Percentiles rank a stretch among this genome's conserved stretches.
phyloP scores from a whole-genome alignment of 2,329 filamentous ascomycete species.

The Neobulgaria alba region DNA sequence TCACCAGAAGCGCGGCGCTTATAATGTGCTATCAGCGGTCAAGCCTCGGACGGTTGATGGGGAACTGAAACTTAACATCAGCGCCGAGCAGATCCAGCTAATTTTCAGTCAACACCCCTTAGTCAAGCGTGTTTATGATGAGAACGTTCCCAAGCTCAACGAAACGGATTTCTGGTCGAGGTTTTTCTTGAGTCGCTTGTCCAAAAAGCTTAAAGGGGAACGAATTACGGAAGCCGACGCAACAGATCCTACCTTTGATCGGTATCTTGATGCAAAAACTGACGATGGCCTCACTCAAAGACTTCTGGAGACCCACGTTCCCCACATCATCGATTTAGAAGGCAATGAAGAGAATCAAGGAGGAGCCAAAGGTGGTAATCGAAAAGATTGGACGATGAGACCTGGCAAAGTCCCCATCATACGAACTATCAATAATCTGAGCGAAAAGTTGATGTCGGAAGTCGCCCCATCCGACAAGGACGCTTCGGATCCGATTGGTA shows the following conservation, averaged over 20 bases:
- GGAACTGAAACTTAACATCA: slow-evolving; percentile 72
- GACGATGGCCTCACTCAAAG: slow-evolving; percentile 42
- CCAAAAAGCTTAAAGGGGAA: slow-evolving; percentile 87
- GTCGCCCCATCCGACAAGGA: slow-evolving; percentile 72
- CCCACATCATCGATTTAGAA: slow-evolving; percentile 84
- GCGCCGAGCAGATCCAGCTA: slow-evolving; percentile 82
- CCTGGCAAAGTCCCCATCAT: slow-evolving; percentile 82
- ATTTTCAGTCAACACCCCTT: slow-evolving; percentile 91
- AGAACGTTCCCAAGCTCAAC: slow-evolving; percentile 74
- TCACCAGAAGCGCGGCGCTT: slow-evolving; percentile 77
- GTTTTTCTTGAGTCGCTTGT: slow-evolving; percentile 85
- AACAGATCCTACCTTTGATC: slow-evolving; percentile 73
- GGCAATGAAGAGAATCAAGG: slow-evolving; percentile 95
- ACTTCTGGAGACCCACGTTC: slow-evolving; percentile 58
- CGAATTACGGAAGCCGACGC: slow-evolving; percentile 70
- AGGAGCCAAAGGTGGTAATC: slow-evolving; percentile 70
- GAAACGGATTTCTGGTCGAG: slow-evolving; percentile 85
- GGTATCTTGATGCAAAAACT: slow-evolving; percentile 71
- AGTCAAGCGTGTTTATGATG: slow-evolving; percentile 83
- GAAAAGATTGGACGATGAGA: slow-evolving; percentile 84
- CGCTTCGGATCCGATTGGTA: slow-evolving; percentile 53
- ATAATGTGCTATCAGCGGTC: slow-evolving; percentile 87
- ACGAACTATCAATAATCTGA: slow-evolving; percentile 79
- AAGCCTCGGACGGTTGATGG: slow-evolving; percentile 72
- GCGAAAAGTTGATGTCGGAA: slow-evolving; percentile 86